Conservation (phyloP, 306 rosid genomes). For the Lagenaria siceraria region DNA sequence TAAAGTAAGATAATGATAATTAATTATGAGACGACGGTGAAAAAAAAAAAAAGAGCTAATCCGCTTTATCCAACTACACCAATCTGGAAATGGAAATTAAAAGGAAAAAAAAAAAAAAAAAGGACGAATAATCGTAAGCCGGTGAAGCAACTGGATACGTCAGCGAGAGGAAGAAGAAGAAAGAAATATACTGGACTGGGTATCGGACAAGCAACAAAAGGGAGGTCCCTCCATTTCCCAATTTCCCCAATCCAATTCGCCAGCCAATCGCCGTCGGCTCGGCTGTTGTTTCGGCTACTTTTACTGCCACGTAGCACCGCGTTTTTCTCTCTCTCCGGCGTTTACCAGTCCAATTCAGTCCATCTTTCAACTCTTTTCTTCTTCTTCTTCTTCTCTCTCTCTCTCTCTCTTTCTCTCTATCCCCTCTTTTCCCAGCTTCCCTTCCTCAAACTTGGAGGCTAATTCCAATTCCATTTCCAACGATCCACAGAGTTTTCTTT, state of each 20-base stretch:
- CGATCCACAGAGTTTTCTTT: not conserved
- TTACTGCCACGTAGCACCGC: constrained; percentile 55
- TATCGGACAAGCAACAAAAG: not conserved
- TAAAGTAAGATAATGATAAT: not conserved
- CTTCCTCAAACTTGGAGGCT: not conserved
- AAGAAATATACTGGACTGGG: not conserved
- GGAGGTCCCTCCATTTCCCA: not conserved
- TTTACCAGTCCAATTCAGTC: constrained; percentile 38
- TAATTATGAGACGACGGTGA: not conserved
- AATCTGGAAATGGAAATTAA: not conserved
- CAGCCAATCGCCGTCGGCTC: constrained; percentile 6
- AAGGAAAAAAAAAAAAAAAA: no score
- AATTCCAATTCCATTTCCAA: not conserved
- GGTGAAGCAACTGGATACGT: not conserved
- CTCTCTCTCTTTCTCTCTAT: not conserved
- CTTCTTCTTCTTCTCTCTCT: not conserved
- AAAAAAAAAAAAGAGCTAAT: not conserved
- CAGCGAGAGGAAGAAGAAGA: not conserved
- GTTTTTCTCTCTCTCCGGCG: constrained; percentile 40
- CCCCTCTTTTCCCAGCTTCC: not conserved
- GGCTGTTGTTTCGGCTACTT: not conserved
- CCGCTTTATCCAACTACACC: not conserved
- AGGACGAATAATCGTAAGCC: not conserved
- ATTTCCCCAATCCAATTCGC: not conserved
- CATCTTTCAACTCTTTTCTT: constrained; percentile 17